Evolutionary conservation across 306 rosid species (phyloP).

Genomic region (Ochetophila trinervis): DNA sequence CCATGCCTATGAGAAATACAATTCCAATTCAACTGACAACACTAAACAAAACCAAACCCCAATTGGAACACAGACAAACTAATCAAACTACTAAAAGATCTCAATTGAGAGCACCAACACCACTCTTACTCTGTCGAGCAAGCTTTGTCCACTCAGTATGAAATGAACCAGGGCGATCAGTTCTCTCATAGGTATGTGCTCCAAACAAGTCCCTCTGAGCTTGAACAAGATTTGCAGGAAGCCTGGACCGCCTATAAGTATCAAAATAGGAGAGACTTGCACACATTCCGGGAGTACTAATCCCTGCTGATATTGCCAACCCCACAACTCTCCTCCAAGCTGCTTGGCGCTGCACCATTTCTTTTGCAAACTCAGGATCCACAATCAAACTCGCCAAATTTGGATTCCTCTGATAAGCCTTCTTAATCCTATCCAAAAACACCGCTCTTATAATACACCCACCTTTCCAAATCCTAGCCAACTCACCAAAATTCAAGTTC

Average conservation of each 20-base stretch:
- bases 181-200: constrained; percentile 87
- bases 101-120: constrained; percentile 62
- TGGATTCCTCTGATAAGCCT: constrained; percentile 83
- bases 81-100: constrained; percentile 25
- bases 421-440: constrained; percentile 89
- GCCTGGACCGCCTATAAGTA: constrained; percentile 76
- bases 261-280: constrained; percentile 93
- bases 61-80: constrained; percentile 16
- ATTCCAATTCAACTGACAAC: constrained; percentile 31
- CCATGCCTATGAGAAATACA: constrained; percentile 38
- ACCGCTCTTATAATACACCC: constrained; percentile 92
- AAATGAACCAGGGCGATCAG: constrained; percentile 77
- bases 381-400: constrained; percentile 75
- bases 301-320: constrained; percentile 74
- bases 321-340: constrained; percentile 96
- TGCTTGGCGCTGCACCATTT: constrained; percentile 95
- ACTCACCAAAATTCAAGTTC: constrained; percentile 81
- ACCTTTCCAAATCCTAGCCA: constrained; percentile 97
- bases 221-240: constrained; percentile 95
- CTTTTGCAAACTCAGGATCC: constrained; percentile 84
- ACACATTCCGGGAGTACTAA: constrained; percentile 96
- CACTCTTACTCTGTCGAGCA: constrained; percentile 55
- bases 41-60: constrained; percentile 20
- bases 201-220: constrained; percentile 96
- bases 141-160: constrained; percentile 94